phyloP scores from a whole-genome alignment of 305 asterid genomes.

The Fraxinus xanthoxyloides region DNA sequence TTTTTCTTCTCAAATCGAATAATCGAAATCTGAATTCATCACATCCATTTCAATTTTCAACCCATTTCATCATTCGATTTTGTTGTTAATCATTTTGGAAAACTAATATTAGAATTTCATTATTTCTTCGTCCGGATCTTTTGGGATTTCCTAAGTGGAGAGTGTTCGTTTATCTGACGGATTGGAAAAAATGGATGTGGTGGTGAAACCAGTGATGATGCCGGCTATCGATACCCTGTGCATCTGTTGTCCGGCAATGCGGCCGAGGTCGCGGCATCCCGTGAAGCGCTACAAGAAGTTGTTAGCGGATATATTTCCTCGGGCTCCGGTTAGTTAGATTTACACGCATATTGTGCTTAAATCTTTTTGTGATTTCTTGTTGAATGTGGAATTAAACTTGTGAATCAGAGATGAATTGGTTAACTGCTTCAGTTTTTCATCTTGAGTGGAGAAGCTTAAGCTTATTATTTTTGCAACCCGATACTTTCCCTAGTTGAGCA shows the following conservation, averaged over 20 bases:
- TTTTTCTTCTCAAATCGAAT: conserved; percentile 14
- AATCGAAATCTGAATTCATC: neutral
- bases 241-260: conserved; percentile 73
- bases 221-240: conserved; percentile 65
- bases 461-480: neutral
- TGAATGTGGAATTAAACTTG: neutral
- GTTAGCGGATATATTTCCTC: conserved; percentile 67
- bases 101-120: conserved; percentile 13
- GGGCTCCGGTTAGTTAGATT: conserved; percentile 45
- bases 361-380: conserved; percentile 1
- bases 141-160: neutral
- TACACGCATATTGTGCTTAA: neutral
- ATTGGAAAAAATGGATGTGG: conserved; percentile 41
- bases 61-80: neutral
- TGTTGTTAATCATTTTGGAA: neutral
- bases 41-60: conserved; percentile 15
- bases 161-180: conserved; percentile 14
- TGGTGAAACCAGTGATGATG: conserved; percentile 61
- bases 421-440: neutral
- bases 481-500: neutral
- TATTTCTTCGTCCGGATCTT: neutral
- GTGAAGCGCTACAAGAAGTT: conserved; percentile 76
- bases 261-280: conserved; percentile 86
- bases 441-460: neutral
- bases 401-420: neutral